Evolutionary conservation across 768 basidiomycete genomes (phyloP), one percentile per base, ranked within the genome.

Genomic region (Strobilomyces confusus): DNA sequence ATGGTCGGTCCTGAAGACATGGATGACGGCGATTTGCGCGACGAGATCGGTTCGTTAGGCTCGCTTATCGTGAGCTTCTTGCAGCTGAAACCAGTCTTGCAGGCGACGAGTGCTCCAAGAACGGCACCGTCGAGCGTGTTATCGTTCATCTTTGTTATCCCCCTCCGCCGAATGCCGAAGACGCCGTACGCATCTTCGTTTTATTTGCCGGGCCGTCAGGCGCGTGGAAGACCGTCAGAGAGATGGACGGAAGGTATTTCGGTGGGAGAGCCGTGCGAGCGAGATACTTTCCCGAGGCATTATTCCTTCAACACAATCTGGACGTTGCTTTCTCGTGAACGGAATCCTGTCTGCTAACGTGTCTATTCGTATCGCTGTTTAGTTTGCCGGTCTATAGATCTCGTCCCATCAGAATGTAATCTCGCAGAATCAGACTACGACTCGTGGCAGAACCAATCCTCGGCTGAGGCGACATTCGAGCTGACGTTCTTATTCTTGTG

Each of bases 141-240:
- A 72, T 94, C 23, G 80, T 97, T 1, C 94, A 98, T 60, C 72
- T 82, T 36, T 80, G 89, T 42, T 75, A 84, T 38, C 90, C 92
- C 2, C 73, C 80, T 2, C 81, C 91, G 0, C 57, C 69, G 3
- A 77, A 86, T 44, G 76, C 82, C 2, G 84, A 85, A n/a, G 87
- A 92, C n/a, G 84, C 86, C 1, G 87, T 97, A 5, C 85, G 94
- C 48, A 86, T 98, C 49, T 98, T 97, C 65, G 87, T 98, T 15
- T 73, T 89, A 48, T 98, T 95, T 63, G 84, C 85, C 0, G 95
- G 95, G 1, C 90, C 91, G 5, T 94, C 81, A 0, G 95, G 92
- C 12, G 95, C 95, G 7, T 98, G 94, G 95, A 92, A 92, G 70
- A 94, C 92, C 0, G 91, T 95, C 3, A 82, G 92, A 44, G 93